Evolutionary conservation across 2,329 filamentous ascomycete genomes (phyloP).

Genomic region (Hysterium pulicare): DNA sequence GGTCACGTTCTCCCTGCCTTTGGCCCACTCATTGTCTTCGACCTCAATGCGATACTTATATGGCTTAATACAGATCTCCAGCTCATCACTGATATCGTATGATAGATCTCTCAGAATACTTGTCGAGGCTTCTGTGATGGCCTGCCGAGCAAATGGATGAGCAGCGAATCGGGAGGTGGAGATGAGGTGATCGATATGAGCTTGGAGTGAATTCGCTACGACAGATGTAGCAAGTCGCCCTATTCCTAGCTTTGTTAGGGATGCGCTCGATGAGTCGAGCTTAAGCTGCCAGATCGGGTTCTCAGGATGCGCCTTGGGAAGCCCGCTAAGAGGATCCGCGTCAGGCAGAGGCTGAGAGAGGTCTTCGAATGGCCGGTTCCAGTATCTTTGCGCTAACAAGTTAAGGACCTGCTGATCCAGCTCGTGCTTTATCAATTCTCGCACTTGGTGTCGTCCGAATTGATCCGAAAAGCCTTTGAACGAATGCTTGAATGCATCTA

Average conservation of each 20-base stretch:
- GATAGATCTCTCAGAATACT: slow-evolving; percentile 90
- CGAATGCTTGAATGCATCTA: slow-evolving; percentile 95
- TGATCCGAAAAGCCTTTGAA: slow-evolving; percentile 91
- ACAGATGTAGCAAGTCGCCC: slow-evolving; percentile 89
- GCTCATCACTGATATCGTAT: slow-evolving; percentile 95
- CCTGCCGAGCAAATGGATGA: slow-evolving; percentile 87
- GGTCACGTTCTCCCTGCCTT: slow-evolving; percentile 78
- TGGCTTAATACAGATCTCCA: slow-evolving; percentile 98
- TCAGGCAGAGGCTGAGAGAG: slow-evolving; percentile 66
- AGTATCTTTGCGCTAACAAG: slow-evolving; percentile 87
- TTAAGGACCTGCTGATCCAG: slow-evolving; percentile 94
- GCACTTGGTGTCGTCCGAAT: slow-evolving; percentile 87
- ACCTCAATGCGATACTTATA: slow-evolving; percentile 98
- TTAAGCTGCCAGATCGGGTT: slow-evolving; percentile 92
- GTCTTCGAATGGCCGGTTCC: slow-evolving; percentile 93
- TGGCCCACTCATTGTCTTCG: slow-evolving; percentile 82
- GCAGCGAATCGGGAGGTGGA: slow-evolving; percentile 77
- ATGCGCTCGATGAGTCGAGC: slow-evolving; percentile 85
- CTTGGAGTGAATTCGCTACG: slow-evolving; percentile 81
- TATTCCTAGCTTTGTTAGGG: slow-evolving; percentile 90
- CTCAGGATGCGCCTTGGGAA: slow-evolving; percentile 79
- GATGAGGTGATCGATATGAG: slow-evolving; percentile 76
- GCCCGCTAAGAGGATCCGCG: slow-evolving; percentile 67
- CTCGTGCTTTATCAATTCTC: slow-evolving; percentile 83
- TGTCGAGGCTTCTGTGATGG: slow-evolving; percentile 87